phyloP scores from a whole-genome alignment of 2,329 filamentous ascomycete genomes.

The Paecilomyces formosus region DNA sequence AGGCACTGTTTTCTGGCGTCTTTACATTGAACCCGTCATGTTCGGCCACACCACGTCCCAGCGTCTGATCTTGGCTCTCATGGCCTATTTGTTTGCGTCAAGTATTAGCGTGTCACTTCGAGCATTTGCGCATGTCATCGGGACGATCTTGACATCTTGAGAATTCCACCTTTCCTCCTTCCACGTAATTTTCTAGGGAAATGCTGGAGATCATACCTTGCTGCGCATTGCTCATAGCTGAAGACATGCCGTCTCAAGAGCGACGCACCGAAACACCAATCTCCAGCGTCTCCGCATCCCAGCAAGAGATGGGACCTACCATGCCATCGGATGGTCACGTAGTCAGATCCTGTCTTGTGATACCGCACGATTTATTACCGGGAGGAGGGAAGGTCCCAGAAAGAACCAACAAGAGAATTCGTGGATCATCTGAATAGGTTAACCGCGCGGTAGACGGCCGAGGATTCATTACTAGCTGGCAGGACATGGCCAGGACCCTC shows the following conservation, averaged over 20 bases:
- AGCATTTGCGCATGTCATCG: not conserved
- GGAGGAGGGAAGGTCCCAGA: too few species aligned
- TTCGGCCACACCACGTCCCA: conserved; percentile 6
- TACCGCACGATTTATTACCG: not conserved
- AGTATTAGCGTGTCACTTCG: not conserved
- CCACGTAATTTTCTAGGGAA: not conserved
- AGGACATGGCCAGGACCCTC: not conserved
- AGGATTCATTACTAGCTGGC: not conserved
- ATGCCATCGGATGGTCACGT: not conserved
- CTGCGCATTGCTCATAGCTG: conserved; percentile 16
- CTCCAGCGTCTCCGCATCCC: not conserved
- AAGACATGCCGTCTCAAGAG: conserved; percentile 21
- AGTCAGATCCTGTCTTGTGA: not conserved
- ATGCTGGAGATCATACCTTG: conserved; percentile 10
- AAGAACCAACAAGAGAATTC: too few species aligned
- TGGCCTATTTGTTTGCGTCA: conserved; percentile 4
- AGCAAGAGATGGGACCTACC: not conserved
- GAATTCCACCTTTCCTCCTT: not conserved
- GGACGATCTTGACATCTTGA: not conserved
- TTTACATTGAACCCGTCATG: conserved; percentile 7
- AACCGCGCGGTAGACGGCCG: not conserved
- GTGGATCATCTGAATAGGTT: not conserved
- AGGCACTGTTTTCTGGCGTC: conserved; percentile 5
- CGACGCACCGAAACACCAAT: conserved; percentile 4
- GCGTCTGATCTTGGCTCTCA: conserved; percentile 9